Conservation (phyloP, 2,329 filamentous ascomycete genomes). For the Colletotrichum ledebouriae region DNA sequence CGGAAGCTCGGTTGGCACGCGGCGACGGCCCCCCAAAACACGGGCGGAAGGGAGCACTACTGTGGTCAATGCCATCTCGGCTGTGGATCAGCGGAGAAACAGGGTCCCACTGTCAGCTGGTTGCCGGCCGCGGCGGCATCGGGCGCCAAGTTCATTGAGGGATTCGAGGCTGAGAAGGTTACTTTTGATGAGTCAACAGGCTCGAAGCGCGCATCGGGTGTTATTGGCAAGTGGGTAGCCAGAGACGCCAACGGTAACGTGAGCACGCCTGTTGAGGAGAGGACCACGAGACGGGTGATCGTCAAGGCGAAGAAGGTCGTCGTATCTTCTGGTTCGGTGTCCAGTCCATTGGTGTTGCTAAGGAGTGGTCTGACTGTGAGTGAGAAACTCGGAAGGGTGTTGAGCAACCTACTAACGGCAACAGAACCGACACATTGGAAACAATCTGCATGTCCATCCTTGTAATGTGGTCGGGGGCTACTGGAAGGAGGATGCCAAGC, state of each 20-base stretch:
- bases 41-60: conserved; percentile 78
- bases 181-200: conserved; percentile 70
- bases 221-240: conserved; percentile 81
- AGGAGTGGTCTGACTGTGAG: conserved; percentile 80
- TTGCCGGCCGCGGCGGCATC: conserved; percentile 83
- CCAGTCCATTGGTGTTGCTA: conserved; percentile 81
- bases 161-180: conserved; percentile 79
- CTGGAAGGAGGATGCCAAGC: conserved; percentile 78
- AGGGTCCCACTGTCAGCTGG: conserved; percentile 82
- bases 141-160: conserved; percentile 87
- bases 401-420: conserved; percentile 43
- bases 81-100: conserved; percentile 78
- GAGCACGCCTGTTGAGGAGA: conserved; percentile 61
- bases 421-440: conserved; percentile 83
- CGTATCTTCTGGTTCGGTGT: conserved; percentile 80
- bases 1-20: conserved; percentile 79
- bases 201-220: conserved; percentile 73
- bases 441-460: conserved; percentile 86
- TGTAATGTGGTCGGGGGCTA: conserved; percentile 70
- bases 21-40: conserved; percentile 82
- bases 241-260: conserved; percentile 74
- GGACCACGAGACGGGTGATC: conserved; percentile 71
- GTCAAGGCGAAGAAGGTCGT: conserved; percentile 87
- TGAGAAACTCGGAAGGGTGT: conserved; percentile 2
- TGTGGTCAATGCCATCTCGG: conserved; percentile 76